Percentiles rank a stretch among this genome's conserved stretches.
Evolutionary conservation across 2,329 filamentous ascomycete species (phyloP).

Genomic region (Aspergillus sergii): DNA sequence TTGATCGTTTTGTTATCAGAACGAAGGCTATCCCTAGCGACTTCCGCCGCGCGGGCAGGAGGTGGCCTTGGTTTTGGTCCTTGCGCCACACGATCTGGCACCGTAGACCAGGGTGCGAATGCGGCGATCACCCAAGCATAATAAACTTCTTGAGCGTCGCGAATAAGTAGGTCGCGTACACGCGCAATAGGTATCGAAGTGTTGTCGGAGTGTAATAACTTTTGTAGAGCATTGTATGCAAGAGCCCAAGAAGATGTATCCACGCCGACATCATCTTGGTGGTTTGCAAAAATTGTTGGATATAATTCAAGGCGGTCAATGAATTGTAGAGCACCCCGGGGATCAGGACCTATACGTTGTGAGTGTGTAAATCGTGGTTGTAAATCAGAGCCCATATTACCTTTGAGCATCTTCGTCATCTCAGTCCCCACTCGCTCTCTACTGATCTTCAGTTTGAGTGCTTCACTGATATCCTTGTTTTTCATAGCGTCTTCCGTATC

Average conservation of each 20-base stretch:
- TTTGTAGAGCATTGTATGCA: constrained; percentile 66
- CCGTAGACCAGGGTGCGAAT: constrained; percentile 71
- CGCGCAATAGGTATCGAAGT: constrained; percentile 37
- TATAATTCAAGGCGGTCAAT: constrained; percentile 44
- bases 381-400: constrained; percentile 40
- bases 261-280: constrained; percentile 54
- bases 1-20: constrained; percentile 74
- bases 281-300: constrained; percentile 45
- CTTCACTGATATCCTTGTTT: constrained; percentile 73
- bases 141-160: constrained; percentile 67
- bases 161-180: constrained; percentile 57
- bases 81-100: constrained; percentile 39
- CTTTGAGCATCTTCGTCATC: constrained; percentile 86
- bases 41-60: constrained; percentile 63
- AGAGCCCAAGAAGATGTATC: constrained; percentile 63
- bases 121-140: constrained; percentile 76
- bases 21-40: constrained; percentile 77
- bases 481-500: constrained; percentile 74
- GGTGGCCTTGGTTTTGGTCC: constrained; percentile 54
- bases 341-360: constrained; percentile 37
- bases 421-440: constrained; percentile 86
- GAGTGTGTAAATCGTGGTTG: background rate
- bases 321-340: constrained; percentile 38
- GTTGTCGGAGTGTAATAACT: constrained; percentile 44
- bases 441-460: constrained; percentile 86